Conservation (phyloP, 2,329 filamentous ascomycete genomes). For the Aspergillus floridensis region DNA sequence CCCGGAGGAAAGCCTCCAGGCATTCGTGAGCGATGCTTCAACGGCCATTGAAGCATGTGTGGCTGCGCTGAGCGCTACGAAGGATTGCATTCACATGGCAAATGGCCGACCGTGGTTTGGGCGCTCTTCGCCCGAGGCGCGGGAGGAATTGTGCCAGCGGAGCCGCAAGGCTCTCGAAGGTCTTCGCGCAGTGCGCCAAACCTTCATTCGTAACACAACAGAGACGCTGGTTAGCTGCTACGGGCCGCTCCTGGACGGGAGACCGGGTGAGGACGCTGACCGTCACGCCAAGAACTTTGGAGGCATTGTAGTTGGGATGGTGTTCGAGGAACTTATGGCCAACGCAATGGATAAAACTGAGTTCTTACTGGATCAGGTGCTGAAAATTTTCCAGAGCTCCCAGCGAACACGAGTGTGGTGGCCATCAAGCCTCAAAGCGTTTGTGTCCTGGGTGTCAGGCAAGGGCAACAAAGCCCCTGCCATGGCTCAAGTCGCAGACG, state of each 20-base stretch:
- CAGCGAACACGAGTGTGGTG: slow-evolving; percentile 43
- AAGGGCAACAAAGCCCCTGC: slow-evolving; percentile 24
- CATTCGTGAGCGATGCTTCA: not conserved
- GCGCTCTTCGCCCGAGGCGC: not conserved
- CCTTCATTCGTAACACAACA: slow-evolving; percentile 36
- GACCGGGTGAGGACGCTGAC: not conserved
- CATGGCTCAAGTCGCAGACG: slow-evolving; percentile 26
- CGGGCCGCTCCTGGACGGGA: slow-evolving; percentile 1
- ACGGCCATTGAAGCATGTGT: not conserved
- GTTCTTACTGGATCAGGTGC: slow-evolving; percentile 37
- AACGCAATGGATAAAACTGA: slow-evolving; percentile 8
- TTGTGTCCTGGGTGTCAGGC: slow-evolving; percentile 41
- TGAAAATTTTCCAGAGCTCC: slow-evolving; percentile 37
- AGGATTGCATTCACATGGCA: not conserved
- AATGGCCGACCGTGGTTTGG: not conserved
- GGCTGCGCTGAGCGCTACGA: not conserved
- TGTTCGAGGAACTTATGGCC: slow-evolving; percentile 47
- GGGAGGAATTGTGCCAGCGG: not conserved
- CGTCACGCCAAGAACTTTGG: slow-evolving; percentile 31
- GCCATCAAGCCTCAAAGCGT: slow-evolving; percentile 42
- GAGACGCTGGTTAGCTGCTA: slow-evolving; percentile 36
- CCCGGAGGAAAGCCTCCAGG: not conserved
- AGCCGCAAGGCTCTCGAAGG: not conserved
- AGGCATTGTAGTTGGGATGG: slow-evolving; percentile 48
- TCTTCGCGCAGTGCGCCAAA: not conserved